Evolutionary conservation across 2,329 filamentous ascomycete genomes (phyloP), one percentile per base, ranked within the genome.

Genomic region (Exophiala sideris): DNA sequence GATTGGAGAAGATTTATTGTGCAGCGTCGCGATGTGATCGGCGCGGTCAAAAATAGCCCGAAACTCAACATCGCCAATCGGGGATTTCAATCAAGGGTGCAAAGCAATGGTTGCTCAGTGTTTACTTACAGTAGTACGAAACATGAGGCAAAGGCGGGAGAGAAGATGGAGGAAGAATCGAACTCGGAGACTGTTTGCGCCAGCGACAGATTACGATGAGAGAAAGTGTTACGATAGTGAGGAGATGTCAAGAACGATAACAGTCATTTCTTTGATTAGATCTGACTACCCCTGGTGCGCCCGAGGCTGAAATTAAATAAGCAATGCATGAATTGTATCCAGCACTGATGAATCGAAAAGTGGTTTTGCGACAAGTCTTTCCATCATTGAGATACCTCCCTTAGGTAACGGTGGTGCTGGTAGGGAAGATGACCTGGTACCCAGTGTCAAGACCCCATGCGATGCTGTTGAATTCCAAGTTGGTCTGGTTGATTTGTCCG

Each of bases 381-480:
- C 35, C 14, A 12, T 2, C n/a, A 3, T 35, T 35, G 9, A 35
- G 16, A 42, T 2, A 5, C 8, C 12, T 2, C 3, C 40, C 21
- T 24, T 20, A 42, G 14, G 40, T 42, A n/a, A 20, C 16, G 14
- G 14, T 12, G 9, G 40, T 16, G 40, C 45, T 39, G 3, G 46
- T 20, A 5, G 58, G 58, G 38, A 49, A 52, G 40, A 60, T 50
- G 36, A 58, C 32, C 42, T 59, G 59, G 39, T 59, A 59, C 33
- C 59, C 59, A 35, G 50, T 59, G 32, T 61, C 51, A 8, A 61
- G 41, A 24, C 42, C 59, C 59, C 59, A 61, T 18, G 59, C 59
- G 45, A 61, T 61, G 18, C 50, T 53, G 29, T 59, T 61, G 56
- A 61, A 61, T 45, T 61, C 59, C 20, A 59, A 36, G 40, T 59